Evolutionary conservation across 495 filamentous ascomycete genomes (phyloP).

Genomic region (Aspergillus baeticus): DNA sequence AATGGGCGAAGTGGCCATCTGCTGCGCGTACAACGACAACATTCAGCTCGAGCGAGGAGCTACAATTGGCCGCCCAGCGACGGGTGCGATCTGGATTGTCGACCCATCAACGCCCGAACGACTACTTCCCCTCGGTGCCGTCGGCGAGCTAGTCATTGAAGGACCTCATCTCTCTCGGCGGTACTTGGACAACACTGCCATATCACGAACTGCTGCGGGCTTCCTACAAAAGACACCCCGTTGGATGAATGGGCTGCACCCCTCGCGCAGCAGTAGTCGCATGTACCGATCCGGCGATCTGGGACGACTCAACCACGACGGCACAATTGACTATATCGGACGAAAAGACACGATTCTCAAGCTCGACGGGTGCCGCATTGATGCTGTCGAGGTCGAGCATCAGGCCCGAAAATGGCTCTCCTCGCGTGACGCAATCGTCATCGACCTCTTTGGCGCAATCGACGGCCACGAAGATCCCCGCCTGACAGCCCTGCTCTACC

Average conservation of each 20-base stretch:
- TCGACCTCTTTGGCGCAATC: conserved; percentile 25
- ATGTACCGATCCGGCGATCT: conserved; percentile 78
- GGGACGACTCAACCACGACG: conserved; percentile 69
- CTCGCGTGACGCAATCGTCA: conserved; percentile 17
- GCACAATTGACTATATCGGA: conserved; percentile 71
- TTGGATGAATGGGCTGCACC: conserved; percentile 20
- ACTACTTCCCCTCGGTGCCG: conserved; percentile 50
- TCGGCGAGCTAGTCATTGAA: conserved; percentile 61
- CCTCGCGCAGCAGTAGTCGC: conserved; percentile 8
- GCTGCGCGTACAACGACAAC: conserved; percentile 26
- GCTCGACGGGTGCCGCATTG: conserved; percentile 73
- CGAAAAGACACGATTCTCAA: conserved; percentile 81
- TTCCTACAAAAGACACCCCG: conserved; percentile 15
- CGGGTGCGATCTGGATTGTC: conserved; percentile 2
- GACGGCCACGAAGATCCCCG: conserved; percentile 25
- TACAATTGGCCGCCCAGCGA: background rate
- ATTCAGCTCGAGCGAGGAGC: conserved; percentile 11
- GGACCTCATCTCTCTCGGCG: conserved; percentile 52
- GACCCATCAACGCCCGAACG: conserved; percentile 44
- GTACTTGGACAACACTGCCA: conserved; percentile 44
- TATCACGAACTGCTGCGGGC: conserved; percentile 6
- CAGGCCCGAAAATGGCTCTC: conserved; percentile 17
- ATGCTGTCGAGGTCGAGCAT: conserved; percentile 68
- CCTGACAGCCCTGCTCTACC: conserved; percentile 22
- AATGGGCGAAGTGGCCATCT: conserved; percentile 46